A percentile compares a stretch with the other conserved stretches of the same genome.
Conservation (phyloP, 1,284 basidiomycete genomes). For the Tilletia caries region DNA sequence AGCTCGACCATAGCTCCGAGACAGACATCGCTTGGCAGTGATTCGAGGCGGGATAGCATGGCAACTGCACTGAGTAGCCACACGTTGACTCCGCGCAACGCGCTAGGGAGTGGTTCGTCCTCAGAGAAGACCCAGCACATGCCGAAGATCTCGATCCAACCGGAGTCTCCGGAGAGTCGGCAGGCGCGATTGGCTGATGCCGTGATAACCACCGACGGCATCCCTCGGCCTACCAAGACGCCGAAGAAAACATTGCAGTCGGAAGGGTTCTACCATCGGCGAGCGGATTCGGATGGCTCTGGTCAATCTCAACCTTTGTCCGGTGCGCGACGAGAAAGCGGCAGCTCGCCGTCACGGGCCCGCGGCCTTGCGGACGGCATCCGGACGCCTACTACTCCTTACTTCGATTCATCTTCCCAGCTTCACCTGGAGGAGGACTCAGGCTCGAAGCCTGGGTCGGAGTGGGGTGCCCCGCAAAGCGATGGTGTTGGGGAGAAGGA, state of each 20-base stretch:
- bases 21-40: not conserved
- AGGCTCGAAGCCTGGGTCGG: not conserved
- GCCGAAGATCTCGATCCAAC: slow-evolving; percentile 2
- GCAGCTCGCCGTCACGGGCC: not conserved
- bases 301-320: not conserved
- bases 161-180: not conserved
- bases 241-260: not conserved
- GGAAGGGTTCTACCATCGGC: not conserved
- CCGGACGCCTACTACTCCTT: slow-evolving; percentile 33
- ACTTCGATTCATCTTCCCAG: slow-evolving; percentile 35
- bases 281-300: too few relatives aligned
- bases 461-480: not conserved
- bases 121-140: not conserved
- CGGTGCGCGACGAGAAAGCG: not conserved
- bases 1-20: not conserved
- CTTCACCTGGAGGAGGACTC: slow-evolving; percentile 13
- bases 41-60: slow-evolving; percentile 3
- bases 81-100: not conserved
- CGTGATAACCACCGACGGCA: not conserved
- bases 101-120: not conserved
- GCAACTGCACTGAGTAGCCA: slow-evolving; percentile 5
- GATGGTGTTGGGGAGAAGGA: not conserved
- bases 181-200: not conserved
- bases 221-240: not conserved
- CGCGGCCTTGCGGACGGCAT: slow-evolving; percentile 26